phyloP scores from a whole-genome alignment of 1,284 basidiomycete species.

The Ganoderma sinense region DNA sequence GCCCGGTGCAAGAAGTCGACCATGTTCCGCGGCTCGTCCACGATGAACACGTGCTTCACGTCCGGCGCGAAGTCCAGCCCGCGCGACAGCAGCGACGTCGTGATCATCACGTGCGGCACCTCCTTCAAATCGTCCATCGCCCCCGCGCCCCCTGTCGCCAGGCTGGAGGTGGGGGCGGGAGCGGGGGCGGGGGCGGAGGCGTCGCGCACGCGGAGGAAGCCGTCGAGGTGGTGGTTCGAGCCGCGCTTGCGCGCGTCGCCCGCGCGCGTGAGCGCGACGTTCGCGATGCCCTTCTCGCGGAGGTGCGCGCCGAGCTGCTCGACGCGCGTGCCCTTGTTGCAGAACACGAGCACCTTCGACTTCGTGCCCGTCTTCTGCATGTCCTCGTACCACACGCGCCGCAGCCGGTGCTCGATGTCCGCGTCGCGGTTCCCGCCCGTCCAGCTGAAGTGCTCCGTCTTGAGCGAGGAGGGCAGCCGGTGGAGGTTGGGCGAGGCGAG shows the following conservation, averaged over 20 bases:
- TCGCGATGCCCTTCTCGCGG: constrained; percentile 64
- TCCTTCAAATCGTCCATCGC: constrained; percentile 32
- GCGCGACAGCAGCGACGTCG: constrained; percentile 90
- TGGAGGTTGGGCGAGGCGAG: constrained; percentile 85
- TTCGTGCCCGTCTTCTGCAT: constrained; percentile 43
- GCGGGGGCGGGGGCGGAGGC: background rate
- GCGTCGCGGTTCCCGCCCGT: constrained; percentile 81
- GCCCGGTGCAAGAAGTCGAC: constrained; percentile 92
- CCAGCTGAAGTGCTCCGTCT: constrained; percentile 77
- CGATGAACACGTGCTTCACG: constrained; percentile 83
- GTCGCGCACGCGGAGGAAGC: constrained; percentile 61
- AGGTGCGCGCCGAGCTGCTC: constrained; percentile 65
- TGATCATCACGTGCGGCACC: constrained; percentile 77
- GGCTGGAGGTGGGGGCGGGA: background rate
- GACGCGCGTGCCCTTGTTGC: constrained; percentile 78
- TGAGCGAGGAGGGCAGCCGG: constrained; percentile 73
- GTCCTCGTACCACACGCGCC: constrained; percentile 80
- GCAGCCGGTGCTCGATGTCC: constrained; percentile 79
- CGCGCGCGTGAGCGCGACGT: constrained; percentile 68
- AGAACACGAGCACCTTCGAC: constrained; percentile 81
- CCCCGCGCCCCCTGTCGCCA: background rate
- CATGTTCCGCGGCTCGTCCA: constrained; percentile 87
- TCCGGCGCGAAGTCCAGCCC: constrained; percentile 86
- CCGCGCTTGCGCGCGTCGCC: constrained; percentile 66
- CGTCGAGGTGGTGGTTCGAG: constrained; percentile 76